phyloP scores from a whole-genome alignment of 352 stramenopile genomes.

The Globisporangium perplexum region DNA sequence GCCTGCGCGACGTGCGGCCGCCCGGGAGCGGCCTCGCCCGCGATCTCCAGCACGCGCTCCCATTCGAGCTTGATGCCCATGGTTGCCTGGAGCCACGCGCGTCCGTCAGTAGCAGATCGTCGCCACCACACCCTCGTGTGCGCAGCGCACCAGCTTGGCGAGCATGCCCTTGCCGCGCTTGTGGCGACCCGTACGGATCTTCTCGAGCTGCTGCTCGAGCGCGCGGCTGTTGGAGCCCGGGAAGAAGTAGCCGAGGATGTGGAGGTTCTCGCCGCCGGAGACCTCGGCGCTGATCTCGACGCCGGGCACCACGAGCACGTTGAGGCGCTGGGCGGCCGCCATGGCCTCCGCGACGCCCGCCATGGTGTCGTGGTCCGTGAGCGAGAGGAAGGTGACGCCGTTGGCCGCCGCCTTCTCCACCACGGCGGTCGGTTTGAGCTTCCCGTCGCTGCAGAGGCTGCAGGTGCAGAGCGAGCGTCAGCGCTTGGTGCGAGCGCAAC shows the following conservation, averaged over 20 bases:
- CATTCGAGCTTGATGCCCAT: slow-evolving; percentile 83
- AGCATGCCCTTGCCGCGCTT: slow-evolving; percentile 82
- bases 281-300: slow-evolving; percentile 87
- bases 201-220: slow-evolving; percentile 69
- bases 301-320: slow-evolving; percentile 71
- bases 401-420: slow-evolving; percentile 73
- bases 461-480: not conserved
- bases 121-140: not conserved
- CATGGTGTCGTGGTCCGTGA: slow-evolving; percentile 87
- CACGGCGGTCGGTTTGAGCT: slow-evolving; percentile 66
- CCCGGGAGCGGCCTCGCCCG: slow-evolving; percentile 72
- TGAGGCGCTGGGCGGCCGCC: slow-evolving; percentile 44
- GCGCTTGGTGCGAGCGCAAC: too few species aligned
- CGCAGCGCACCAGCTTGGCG: slow-evolving; percentile 54
- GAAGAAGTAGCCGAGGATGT: slow-evolving; percentile 85
- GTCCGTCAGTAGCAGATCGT: not conserved
- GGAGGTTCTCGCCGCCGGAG: slow-evolving; percentile 75
- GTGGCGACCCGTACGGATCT: slow-evolving; percentile 73
- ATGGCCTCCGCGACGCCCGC: slow-evolving; percentile 73
- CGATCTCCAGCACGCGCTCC: slow-evolving; percentile 78
- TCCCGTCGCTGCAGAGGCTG: slow-evolving; percentile 80
- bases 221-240: slow-evolving; percentile 68
- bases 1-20: slow-evolving; percentile 75
- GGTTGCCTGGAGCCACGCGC: slow-evolving; percentile 25
- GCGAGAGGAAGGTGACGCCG: slow-evolving; percentile 74